phyloP scores from a whole-genome alignment of 73 alveolate genomes.

The Symbiodinium pilosum region DNA sequence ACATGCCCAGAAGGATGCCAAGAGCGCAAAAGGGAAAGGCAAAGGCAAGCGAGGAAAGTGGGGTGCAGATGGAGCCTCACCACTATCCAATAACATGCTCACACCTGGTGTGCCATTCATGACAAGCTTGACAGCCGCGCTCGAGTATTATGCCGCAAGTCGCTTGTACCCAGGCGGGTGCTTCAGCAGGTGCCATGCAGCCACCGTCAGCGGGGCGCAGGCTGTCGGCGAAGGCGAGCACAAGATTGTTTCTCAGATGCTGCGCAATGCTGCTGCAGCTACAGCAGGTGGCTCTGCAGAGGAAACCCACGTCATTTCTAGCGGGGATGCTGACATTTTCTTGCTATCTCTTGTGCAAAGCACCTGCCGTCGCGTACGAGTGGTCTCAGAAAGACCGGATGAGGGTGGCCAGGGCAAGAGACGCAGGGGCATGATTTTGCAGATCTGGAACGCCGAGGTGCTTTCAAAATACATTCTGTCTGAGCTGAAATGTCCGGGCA shows the following conservation, averaged over 20 bases:
- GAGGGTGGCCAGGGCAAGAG: background rate
- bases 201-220: background rate
- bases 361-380: background rate
- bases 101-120: slow-evolving; percentile 31
- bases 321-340: background rate
- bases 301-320: background rate
- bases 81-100: background rate
- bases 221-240: slow-evolving; percentile 26
- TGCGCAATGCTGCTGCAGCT: background rate
- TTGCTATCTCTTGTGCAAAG: background rate
- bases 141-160: background rate
- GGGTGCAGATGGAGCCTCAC: background rate
- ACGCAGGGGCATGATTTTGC: background rate
- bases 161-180: background rate
- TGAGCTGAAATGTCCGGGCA: background rate
- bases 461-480: background rate
- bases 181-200: background rate
- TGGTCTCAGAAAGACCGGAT: background rate
- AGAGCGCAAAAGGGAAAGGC: background rate
- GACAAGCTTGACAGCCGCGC: background rate
- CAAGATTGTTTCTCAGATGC: slow-evolving; percentile 7
- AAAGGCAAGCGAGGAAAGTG: background rate
- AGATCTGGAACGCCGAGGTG: slow-evolving; percentile 7
- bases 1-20: background rate
- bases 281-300: background rate